Conservation (phyloP, 1,284 basidiomycete species). For the Somion occarium region DNA sequence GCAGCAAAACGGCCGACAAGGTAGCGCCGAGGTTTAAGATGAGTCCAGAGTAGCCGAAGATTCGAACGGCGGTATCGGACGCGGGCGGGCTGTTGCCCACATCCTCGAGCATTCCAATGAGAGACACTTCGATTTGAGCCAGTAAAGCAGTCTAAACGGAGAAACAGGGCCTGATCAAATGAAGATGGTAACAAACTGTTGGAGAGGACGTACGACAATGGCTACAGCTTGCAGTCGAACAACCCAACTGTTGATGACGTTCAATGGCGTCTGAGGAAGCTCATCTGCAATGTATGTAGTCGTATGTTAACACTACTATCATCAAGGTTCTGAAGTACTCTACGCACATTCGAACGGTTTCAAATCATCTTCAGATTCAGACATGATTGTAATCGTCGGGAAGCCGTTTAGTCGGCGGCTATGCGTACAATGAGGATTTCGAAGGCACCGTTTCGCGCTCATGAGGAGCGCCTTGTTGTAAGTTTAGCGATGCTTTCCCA, state of each 20-base stretch:
- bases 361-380: constrained; percentile 2
- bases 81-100: background rate
- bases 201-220: constrained; percentile 5
- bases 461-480: too few species aligned
- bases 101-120: background rate
- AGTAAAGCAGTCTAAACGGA: constrained; percentile 6
- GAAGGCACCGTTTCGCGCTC: too few species aligned
- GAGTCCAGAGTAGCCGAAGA: constrained; percentile 5
- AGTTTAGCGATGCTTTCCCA: too few species aligned
- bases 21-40: constrained; percentile 7
- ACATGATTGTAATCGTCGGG: too few species aligned
- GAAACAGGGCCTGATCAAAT: background rate
- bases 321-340: too few species aligned
- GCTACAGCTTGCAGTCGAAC: constrained; percentile 6
- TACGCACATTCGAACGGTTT: constrained; percentile 8
- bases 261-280: constrained; percentile 1
- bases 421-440: too few species aligned
- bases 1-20: constrained; percentile 5
- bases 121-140: constrained; percentile 5
- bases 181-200: background rate
- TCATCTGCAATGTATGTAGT: constrained; percentile 3
- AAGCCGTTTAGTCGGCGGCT: too few species aligned
- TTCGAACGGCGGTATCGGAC: background rate
- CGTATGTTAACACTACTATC: too few species aligned
- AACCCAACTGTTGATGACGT: constrained; percentile 4